phyloP scores from a whole-genome alignment of 2,329 filamentous ascomycete genomes.

The Bipolaris zeicola region DNA sequence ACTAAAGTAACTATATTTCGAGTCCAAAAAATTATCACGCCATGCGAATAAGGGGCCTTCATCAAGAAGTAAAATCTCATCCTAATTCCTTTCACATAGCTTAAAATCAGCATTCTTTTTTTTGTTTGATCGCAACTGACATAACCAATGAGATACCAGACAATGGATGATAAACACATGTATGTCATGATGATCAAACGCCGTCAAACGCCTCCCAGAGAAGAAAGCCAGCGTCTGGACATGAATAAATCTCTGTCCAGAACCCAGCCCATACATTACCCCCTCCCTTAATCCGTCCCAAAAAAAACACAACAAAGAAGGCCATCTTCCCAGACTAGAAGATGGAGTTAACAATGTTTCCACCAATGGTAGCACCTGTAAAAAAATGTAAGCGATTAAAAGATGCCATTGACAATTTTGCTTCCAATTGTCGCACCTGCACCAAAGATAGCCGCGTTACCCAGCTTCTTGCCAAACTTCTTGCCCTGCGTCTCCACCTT shows the following conservation, averaged over 20 bases:
- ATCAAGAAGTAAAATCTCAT: neutral
- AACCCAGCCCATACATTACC: neutral
- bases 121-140: neutral
- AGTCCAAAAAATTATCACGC: no score
- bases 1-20: no score
- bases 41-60: no score
- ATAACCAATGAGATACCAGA: neutral
- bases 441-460: conserved; percentile 85
- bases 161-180: neutral
- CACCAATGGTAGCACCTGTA: conserved; percentile 86
- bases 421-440: conserved; percentile 89
- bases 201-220: neutral
- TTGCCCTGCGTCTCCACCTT: conserved; percentile 80
- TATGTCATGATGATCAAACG: neutral
- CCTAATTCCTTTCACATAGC: neutral
- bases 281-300: neutral
- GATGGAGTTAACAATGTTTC: conserved; percentile 71
- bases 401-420: conserved; percentile 89
- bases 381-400: conserved; percentile 55
- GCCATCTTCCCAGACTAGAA: conserved; percentile 15
- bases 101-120: neutral
- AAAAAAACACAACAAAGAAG: neutral
- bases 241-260: neutral
- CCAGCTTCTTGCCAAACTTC: conserved; percentile 96
- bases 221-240: neutral